Evolutionary conservation across 2,329 filamentous ascomycete species (phyloP).

Genomic region (Venturia carpophila): DNA sequence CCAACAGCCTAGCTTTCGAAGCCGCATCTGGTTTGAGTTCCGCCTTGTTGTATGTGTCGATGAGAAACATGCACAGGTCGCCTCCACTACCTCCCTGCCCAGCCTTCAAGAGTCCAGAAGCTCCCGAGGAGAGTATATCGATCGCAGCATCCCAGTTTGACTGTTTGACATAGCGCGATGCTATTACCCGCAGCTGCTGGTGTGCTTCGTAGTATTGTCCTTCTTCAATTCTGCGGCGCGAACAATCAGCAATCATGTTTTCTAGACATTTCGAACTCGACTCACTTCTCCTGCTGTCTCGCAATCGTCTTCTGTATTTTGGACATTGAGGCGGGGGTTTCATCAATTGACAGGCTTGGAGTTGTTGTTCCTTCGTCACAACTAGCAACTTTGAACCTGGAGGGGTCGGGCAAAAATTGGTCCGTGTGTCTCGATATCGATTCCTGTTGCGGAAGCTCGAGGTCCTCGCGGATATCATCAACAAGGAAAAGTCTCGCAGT

Average conservation of each 20-base stretch:
- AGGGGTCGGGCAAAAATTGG: constrained; percentile 6
- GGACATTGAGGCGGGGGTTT: constrained; percentile 24
- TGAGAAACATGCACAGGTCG: constrained; percentile 76
- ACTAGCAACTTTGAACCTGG: background rate
- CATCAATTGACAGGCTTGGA: background rate
- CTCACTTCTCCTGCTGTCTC: constrained; percentile 68
- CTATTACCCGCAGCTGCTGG: constrained; percentile 93
- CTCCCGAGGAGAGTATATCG: constrained; percentile 77
- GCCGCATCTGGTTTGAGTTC: constrained; percentile 68
- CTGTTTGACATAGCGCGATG: constrained; percentile 85
- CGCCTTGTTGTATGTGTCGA: constrained; percentile 86
- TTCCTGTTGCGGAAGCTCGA: background rate
- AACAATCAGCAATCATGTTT: constrained; percentile 19
- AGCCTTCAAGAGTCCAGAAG: constrained; percentile 76
- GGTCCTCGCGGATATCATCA: background rate
- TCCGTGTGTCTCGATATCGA: background rate
- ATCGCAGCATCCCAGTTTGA: constrained; percentile 77
- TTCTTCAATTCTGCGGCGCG: constrained; percentile 61
- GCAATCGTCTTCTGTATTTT: constrained; percentile 66
- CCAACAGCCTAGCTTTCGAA: constrained; percentile 66
- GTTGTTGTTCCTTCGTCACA: constrained; percentile 8
- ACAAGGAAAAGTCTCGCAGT: background rate
- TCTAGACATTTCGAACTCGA: background rate
- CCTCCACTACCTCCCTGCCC: constrained; percentile 92
- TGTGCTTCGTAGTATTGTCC: constrained; percentile 97